These are phyloP conservation scores for Stipa capillata DNA, from an alignment of 176 grass and related monocot species.

Conservation along the genomic window DNA sequence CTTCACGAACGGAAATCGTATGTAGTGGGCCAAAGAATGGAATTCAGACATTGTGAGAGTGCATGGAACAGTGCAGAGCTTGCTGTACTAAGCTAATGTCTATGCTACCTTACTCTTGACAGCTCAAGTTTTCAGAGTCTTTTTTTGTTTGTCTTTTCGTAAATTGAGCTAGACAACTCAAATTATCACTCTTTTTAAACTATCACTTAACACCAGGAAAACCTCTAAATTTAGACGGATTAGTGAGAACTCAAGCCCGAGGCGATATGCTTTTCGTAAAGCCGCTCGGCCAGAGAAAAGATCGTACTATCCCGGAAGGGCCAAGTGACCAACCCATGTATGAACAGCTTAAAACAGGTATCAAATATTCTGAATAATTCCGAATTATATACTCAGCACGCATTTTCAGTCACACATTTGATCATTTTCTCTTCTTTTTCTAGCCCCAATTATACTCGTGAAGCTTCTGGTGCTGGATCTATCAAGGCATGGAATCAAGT, in stretches of 20 bases:
- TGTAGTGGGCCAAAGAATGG: not conserved
- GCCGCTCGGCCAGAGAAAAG: no score
- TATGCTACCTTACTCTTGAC: not conserved
- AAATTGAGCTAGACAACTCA: not conserved
- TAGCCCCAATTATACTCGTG: not conserved
- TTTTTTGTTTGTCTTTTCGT: not conserved
- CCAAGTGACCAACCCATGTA: not conserved
- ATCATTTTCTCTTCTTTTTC: not conserved
- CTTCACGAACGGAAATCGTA: constrained; percentile 27
- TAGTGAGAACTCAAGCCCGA: not conserved
- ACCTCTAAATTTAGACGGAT: not conserved
- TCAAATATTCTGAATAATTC: constrained; percentile 14
- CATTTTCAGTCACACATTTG: not conserved
- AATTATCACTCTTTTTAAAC: not conserved
- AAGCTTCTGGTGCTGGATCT: constrained; percentile 6
- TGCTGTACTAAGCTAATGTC: not conserved
- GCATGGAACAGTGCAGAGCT: not conserved
- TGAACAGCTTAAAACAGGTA: constrained; percentile 29
- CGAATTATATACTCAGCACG: not conserved
- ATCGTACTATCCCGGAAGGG: no score
- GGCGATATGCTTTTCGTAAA: no score
- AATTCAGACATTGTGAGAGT: not conserved
- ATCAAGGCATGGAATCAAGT: not conserved
- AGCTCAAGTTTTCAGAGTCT: not conserved
- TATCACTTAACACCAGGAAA: not conserved